A percentile compares a stretch with the other conserved stretches of the same genome.
phyloP scores from a whole-genome alignment of 768 basidiomycete genomes.

The Asterophora lycoperdoides region DNA sequence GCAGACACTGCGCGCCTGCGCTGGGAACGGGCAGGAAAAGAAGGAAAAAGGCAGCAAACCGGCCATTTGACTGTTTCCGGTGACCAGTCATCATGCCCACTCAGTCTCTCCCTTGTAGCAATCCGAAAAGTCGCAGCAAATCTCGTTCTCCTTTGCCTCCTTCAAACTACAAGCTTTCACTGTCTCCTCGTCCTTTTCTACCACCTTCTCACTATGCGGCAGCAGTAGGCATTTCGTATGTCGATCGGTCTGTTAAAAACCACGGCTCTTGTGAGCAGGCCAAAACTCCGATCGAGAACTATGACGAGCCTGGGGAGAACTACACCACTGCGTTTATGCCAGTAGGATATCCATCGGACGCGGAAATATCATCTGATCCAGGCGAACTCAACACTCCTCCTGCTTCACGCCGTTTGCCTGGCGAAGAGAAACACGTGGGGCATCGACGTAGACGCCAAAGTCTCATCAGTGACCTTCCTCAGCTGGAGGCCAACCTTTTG shows the following conservation, averaged over 20 bases:
- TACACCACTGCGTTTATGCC: constrained; percentile 17
- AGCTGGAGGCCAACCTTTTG: constrained; percentile 60
- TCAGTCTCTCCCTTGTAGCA: constrained; percentile 19
- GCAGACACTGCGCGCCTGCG: too few relatives aligned
- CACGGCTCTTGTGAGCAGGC: constrained; percentile 3
- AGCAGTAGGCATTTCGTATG: constrained; percentile 35
- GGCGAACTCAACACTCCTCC: constrained; percentile 22
- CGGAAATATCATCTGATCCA: constrained; percentile 24
- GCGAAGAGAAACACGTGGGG: constrained; percentile 18
- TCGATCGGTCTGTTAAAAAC: constrained; percentile 10
- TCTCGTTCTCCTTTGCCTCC: constrained; percentile 40
- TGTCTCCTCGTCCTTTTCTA: constrained; percentile 37
- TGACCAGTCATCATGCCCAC: constrained; percentile 23
- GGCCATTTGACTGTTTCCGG: too few relatives aligned
- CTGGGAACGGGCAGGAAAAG: too few relatives aligned
- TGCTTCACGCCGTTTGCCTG: not conserved
- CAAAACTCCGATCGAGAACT: not conserved
- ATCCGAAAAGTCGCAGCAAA: constrained; percentile 27
- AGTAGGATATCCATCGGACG: constrained; percentile 20
- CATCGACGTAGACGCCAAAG: constrained; percentile 28
- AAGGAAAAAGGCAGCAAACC: too few relatives aligned
- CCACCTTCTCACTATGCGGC: constrained; percentile 57
- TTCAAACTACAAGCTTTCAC: constrained; percentile 13
- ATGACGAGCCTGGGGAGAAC: constrained; percentile 3
- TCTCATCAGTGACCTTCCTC: constrained; percentile 48